phyloP scores from a whole-genome alignment of 1,284 basidiomycete species.

The Ustilago esculenta region DNA sequence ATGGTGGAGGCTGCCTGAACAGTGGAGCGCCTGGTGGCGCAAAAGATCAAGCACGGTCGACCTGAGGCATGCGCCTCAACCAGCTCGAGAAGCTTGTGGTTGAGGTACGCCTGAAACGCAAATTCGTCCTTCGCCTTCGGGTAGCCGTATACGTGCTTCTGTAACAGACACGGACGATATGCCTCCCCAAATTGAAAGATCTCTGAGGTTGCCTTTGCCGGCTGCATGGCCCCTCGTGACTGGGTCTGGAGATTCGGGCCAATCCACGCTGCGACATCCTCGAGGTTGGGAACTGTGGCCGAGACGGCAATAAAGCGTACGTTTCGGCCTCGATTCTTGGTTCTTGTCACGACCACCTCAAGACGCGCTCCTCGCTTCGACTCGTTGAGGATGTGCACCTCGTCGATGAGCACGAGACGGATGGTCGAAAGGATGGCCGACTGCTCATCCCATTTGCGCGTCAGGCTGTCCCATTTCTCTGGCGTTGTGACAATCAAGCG shows the following conservation, averaged over 20 bases:
- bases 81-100: slow-evolving; percentile 77
- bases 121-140: slow-evolving; percentile 78
- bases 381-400: slow-evolving; percentile 93
- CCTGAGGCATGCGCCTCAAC: slow-evolving; percentile 46
- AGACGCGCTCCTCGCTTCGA: slow-evolving; percentile 71
- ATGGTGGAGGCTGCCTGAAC: slow-evolving; percentile 76
- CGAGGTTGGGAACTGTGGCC: slow-evolving; percentile 91
- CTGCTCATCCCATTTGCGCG: slow-evolving; percentile 55
- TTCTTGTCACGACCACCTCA: slow-evolving; percentile 91
- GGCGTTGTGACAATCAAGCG: slow-evolving; percentile 72
- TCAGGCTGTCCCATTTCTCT: slow-evolving; percentile 67
- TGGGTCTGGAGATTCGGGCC: slow-evolving; percentile 66
- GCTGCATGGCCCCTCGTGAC: not conserved
- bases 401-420: slow-evolving; percentile 78
- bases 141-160: slow-evolving; percentile 65
- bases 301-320: slow-evolving; percentile 88
- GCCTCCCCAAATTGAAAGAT: slow-evolving; percentile 54
- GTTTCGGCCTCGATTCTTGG: slow-evolving; percentile 74
- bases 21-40: slow-evolving; percentile 70
- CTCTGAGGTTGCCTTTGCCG: slow-evolving; percentile 12
- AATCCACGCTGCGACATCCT: slow-evolving; percentile 90
- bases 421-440: slow-evolving; percentile 47
- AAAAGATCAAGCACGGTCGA: slow-evolving; percentile 53
- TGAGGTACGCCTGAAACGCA: slow-evolving; percentile 77
- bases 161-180: slow-evolving; percentile 54